phyloP scores from a whole-genome alignment of 2,329 filamentous ascomycete genomes.

The Epichloe bromicola region DNA sequence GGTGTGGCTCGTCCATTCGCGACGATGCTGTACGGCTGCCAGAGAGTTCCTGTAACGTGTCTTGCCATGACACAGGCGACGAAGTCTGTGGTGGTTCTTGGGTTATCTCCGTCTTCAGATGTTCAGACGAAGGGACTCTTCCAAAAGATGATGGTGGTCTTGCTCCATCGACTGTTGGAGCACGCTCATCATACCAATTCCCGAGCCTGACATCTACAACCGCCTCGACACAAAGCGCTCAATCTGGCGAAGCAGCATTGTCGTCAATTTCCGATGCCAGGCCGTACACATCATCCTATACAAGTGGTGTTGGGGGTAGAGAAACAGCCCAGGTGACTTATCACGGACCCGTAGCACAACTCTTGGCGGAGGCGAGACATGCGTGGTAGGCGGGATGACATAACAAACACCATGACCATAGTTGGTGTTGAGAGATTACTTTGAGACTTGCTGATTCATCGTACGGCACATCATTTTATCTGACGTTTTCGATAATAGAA shows the following conservation, averaged over 20 bases:
- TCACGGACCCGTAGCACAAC: slow-evolving; percentile 1
- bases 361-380: slow-evolving; percentile 4
- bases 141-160: background rate
- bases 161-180: background rate
- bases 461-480: background rate
- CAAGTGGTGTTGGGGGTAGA: background rate
- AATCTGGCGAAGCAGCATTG: background rate
- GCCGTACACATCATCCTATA: background rate
- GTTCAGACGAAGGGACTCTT: background rate
- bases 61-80: slow-evolving; percentile 9
- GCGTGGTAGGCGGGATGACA: background rate
- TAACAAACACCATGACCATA: background rate
- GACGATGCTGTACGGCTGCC: slow-evolving; percentile 13
- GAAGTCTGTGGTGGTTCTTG: slow-evolving; percentile 15
- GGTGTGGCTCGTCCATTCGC: slow-evolving; percentile 26
- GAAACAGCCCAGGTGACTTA: background rate
- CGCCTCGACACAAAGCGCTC: background rate
- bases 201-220: background rate
- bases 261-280: background rate
- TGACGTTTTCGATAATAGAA: background rate
- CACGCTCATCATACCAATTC: background rate
- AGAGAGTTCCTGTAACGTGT: slow-evolving; percentile 12
- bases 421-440: background rate
- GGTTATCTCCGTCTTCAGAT: slow-evolving; percentile 12
- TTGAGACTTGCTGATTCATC: background rate